Percentiles rank a stretch among this genome's conserved stretches.
These are phyloP conservation scores for Dioszegia hungarica DNA, from an alignment of 768 basidiomycete genomes.

Conservation along the genomic window DNA sequence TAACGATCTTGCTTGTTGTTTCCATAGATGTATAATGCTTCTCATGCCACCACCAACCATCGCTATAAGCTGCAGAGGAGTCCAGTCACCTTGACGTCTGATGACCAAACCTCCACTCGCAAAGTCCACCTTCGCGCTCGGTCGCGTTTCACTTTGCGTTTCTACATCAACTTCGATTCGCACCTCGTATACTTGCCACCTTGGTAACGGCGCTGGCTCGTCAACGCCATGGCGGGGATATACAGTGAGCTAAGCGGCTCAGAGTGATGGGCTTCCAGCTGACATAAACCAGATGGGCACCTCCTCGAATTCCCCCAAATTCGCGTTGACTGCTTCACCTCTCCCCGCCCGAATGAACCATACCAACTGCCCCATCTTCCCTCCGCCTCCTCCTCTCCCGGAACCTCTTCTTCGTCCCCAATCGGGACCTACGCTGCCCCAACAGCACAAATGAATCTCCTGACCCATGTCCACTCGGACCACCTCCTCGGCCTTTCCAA, in stretches of 20 bases:
- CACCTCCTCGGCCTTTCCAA: constrained; percentile 73
- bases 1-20: constrained; percentile 2
- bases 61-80: no score
- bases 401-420: not conserved
- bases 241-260: constrained; percentile 23
- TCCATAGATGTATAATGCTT: constrained; percentile 4
- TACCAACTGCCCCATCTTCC: constrained; percentile 8
- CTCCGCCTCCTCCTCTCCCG: not conserved
- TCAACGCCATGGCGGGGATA: constrained; percentile 40
- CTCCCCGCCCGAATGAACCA: constrained; percentile 39
- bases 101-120: constrained; percentile 3
- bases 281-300: constrained; percentile 56
- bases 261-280: not conserved
- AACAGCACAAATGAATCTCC: constrained; percentile 60
- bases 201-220: no score
- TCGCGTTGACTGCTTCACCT: constrained; percentile 77
- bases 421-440: constrained; percentile 18
- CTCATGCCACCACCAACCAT: not conserved
- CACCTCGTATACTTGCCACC: no score
- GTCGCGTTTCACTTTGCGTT: not conserved
- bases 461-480: constrained; percentile 86
- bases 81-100: constrained; percentile 6
- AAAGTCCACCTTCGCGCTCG: constrained; percentile 2
- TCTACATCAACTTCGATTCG: not conserved
- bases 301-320: constrained; percentile 70